A percentile compares a stretch with the other conserved stretches of the same genome.
Evolutionary conservation across 1,284 basidiomycete species (phyloP).

Genomic region (Cutaneotrichosporon sp.): DNA sequence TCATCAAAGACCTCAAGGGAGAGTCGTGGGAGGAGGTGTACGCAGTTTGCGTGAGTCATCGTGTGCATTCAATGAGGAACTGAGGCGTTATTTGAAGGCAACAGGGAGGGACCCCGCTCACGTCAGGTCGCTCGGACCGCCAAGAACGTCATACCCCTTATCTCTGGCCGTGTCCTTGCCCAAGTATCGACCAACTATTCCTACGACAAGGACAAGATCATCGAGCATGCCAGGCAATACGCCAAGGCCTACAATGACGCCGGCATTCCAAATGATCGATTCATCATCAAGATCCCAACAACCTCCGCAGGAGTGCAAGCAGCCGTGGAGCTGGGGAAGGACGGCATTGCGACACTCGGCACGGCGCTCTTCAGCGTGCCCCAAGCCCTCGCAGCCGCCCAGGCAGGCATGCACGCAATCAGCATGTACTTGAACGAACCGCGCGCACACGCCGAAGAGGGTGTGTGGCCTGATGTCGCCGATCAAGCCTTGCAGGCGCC

Average conservation of each 20-base stretch:
- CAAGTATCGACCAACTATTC: conserved; percentile 19
- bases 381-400: conserved; percentile 39
- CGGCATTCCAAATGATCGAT: conserved; percentile 24
- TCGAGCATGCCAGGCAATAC: conserved; percentile 16
- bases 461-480: conserved; percentile 23
- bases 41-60: conserved; percentile 26
- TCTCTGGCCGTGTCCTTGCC: conserved; percentile 21
- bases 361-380: conserved; percentile 33
- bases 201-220: conserved; percentile 16
- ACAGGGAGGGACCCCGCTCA: not conserved
- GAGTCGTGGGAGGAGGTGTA: conserved; percentile 27
- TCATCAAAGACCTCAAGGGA: conserved; percentile 26
- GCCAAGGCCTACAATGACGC: conserved; percentile 16
- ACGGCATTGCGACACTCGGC: conserved; percentile 39
- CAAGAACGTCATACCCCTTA: conserved; percentile 17
- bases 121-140: conserved; percentile 15
- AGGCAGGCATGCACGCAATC: conserved; percentile 37
- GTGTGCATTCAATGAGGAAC: no score
- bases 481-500: conserved; percentile 22
- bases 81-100: not conserved
- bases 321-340: conserved; percentile 20
- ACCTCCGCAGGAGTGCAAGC: conserved; percentile 36
- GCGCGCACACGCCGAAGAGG: conserved; percentile 14
- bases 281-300: conserved; percentile 41
- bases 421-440: conserved; percentile 39